A percentile compares a stretch with the other conserved stretches of the same genome.
These are phyloP conservation scores for Clitopilus passeckerianus DNA, from an alignment of 768 basidiomycete species.

Conservation along the genomic window DNA sequence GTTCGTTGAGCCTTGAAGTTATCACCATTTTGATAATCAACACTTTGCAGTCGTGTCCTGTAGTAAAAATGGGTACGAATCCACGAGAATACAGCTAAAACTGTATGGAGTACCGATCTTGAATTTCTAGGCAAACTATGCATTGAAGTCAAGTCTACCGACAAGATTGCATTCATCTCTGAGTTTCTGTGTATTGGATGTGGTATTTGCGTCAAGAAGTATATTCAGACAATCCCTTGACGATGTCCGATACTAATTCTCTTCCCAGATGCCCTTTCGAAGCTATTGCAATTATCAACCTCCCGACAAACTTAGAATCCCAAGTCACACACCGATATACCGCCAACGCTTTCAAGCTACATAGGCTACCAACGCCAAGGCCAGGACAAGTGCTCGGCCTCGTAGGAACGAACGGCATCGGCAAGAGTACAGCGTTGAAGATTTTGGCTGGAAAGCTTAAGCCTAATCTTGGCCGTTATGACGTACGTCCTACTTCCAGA, in stretches of 20 bases:
- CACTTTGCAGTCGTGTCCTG: conserved; percentile 16
- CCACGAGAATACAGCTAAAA: not conserved
- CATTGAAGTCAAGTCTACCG: conserved; percentile 93
- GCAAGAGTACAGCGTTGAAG: conserved; percentile 97
- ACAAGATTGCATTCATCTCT: conserved; percentile 98
- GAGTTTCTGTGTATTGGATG: conserved; percentile 99
- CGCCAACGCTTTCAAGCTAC: conserved; percentile 98
- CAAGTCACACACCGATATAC: conserved; percentile 98
- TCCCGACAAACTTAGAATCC: conserved; percentile 94
- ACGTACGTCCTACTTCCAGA: conserved; percentile 55
- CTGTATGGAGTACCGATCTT: not conserved
- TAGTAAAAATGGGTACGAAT: conserved; percentile 19
- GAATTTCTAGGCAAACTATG: conserved; percentile 78
- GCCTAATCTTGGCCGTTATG: conserved; percentile 95
- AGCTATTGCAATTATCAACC: conserved; percentile 97
- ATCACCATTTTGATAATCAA: conserved; percentile 9
- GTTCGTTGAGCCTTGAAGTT: conserved; percentile 8
- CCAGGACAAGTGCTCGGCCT: conserved; percentile 98
- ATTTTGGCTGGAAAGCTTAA: conserved; percentile 96
- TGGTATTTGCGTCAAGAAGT: conserved; percentile 99
- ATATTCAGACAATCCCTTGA: conserved; percentile 21
- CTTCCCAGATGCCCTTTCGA: conserved; percentile 89
- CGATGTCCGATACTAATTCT: not conserved
- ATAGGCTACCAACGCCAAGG: conserved; percentile 93
- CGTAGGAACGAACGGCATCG: conserved; percentile 99